Evolutionary conservation across 805 yeast species (phyloP).

Genomic region (Diddensiella transvaalensis): DNA sequence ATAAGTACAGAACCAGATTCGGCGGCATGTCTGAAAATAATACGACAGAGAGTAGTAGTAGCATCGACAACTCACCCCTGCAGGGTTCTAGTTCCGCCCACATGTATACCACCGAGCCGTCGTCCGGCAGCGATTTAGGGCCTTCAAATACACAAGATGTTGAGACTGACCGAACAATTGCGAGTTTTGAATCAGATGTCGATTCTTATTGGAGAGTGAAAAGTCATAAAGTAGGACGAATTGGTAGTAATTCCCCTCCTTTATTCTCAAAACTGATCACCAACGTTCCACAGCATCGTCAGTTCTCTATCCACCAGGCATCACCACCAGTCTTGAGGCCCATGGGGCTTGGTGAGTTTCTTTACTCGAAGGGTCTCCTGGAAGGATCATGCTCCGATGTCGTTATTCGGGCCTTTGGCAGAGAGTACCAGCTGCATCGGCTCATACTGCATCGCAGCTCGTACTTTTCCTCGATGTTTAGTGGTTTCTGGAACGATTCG

Average conservation of each 20-base stretch:
- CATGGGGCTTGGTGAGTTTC: slow-evolving; percentile 8
- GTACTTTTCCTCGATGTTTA: slow-evolving; percentile 45
- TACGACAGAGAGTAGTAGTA: too few species aligned
- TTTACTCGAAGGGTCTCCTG: slow-evolving; percentile 10
- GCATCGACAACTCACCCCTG: too few species aligned
- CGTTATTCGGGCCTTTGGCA: slow-evolving; percentile 42
- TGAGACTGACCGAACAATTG: too few species aligned
- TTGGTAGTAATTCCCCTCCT: neutral
- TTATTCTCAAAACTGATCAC: neutral
- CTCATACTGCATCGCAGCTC: slow-evolving; percentile 45
- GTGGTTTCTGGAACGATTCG: slow-evolving; percentile 39
- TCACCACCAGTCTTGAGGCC: neutral
- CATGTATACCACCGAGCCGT: too few species aligned
- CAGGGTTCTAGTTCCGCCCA: too few species aligned
- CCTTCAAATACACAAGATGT: too few species aligned
- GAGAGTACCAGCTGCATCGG: slow-evolving; percentile 44
- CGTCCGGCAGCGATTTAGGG: too few species aligned
- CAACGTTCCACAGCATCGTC: slow-evolving; percentile 3
- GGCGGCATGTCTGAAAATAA: too few species aligned
- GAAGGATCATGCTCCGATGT: slow-evolving; percentile 17
- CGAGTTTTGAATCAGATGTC: too few species aligned
- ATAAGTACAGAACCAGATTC: too few species aligned
- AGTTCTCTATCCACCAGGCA: slow-evolving; percentile 1
- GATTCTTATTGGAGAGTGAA: too few species aligned
- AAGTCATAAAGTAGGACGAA: too few species aligned